A percentile compares a stretch with the other conserved stretches of the same genome.
Evolutionary conservation across 177 flowering plant species (phyloP).

Genomic region (Telopea speciosissima): DNA sequence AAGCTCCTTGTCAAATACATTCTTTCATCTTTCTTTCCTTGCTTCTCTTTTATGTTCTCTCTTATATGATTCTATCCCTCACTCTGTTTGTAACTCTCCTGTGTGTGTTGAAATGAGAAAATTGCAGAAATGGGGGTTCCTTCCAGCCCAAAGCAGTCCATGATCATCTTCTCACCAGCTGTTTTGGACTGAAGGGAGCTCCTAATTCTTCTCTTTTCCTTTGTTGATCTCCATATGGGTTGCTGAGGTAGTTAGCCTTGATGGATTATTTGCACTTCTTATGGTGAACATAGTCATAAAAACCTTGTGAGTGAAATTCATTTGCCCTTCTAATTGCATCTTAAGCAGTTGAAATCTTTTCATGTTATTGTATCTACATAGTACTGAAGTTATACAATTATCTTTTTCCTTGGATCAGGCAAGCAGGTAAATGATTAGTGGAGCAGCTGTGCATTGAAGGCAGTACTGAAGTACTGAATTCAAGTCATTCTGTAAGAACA

Average conservation of each 20-base stretch:
- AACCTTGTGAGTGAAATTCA: neutral
- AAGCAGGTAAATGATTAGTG: no score
- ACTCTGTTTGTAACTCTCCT: neutral
- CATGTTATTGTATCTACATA: neutral
- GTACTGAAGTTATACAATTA: no score
- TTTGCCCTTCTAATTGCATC: neutral
- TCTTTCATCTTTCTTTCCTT: neutral
- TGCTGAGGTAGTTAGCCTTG: neutral
- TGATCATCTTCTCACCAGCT: neutral
- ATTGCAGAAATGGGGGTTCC: slow-evolving; percentile 39
- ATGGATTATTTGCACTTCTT: neutral
- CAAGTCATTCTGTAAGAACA: no score
- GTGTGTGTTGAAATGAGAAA: slow-evolving; percentile 7
- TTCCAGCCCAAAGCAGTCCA: slow-evolving; percentile 36
- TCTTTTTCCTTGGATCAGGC: no score
- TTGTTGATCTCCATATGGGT: slow-evolving; percentile 5
- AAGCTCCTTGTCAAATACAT: slow-evolving; percentile 3
- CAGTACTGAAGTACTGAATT: no score
- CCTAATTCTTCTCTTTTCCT: slow-evolving; percentile 38
- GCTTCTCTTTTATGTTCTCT: neutral
- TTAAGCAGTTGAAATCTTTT: neutral
- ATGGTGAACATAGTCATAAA: neutral
- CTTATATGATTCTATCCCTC: neutral
- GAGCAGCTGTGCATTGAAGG: no score
- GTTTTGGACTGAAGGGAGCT: slow-evolving; percentile 58